Evolutionary conservation across 768 basidiomycete species (phyloP).

Genomic region (Agrocybe pediades): DNA sequence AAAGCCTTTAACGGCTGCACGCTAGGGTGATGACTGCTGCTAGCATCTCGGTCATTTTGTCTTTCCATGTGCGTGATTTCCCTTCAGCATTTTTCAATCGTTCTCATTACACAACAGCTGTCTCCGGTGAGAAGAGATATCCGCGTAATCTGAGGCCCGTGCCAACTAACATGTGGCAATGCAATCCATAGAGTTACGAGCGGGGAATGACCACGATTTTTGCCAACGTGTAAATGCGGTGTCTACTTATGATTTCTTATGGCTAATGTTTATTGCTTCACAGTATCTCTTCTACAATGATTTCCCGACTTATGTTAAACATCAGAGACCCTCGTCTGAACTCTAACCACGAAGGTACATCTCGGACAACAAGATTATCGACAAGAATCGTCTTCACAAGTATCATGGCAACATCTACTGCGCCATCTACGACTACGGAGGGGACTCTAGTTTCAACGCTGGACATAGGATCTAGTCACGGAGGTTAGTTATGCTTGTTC

Average conservation of each 20-base stretch:
- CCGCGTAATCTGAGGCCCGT: not conserved
- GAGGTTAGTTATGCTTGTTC: too few species aligned
- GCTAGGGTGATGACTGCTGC: constrained; percentile 20
- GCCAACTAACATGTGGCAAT: not conserved
- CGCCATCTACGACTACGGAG: too few species aligned
- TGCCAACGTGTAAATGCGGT: constrained; percentile 27
- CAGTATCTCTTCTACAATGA: constrained; percentile 21
- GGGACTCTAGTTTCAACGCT: too few species aligned
- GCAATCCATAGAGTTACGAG: constrained; percentile 18
- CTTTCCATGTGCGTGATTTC: constrained; percentile 14
- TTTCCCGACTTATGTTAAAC: constrained; percentile 24
- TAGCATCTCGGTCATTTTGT: constrained; percentile 15
- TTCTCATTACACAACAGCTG: not conserved
- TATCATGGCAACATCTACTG: not conserved
- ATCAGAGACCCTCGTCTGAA: constrained; percentile 24
- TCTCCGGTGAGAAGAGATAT: constrained; percentile 4
- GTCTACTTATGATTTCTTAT: not conserved
- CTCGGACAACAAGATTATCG: not conserved
- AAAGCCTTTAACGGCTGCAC: not conserved
- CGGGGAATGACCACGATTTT: constrained; percentile 25
- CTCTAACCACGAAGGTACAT: not conserved
- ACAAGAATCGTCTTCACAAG: not conserved
- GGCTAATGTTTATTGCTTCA: not conserved
- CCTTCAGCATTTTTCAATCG: not conserved
- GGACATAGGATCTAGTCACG: too few species aligned